Percentiles rank a stretch among this genome's conserved stretches.
phyloP scores from a whole-genome alignment of 805 yeast species.

The Lachancea sp. region DNA sequence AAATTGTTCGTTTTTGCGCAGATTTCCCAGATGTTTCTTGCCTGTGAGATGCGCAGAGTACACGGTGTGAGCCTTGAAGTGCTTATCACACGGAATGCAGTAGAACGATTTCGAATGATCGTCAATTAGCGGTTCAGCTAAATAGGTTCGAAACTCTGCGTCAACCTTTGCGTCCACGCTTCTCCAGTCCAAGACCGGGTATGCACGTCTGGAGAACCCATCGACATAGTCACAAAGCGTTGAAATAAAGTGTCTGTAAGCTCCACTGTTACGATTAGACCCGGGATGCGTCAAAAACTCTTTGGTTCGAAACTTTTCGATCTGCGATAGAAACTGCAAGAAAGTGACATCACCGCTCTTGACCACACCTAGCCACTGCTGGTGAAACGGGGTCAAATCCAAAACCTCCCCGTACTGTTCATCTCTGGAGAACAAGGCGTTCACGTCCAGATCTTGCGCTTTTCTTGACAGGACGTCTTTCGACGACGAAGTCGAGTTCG shows the following conservation, averaged over 20 bases:
- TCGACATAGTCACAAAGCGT: conserved; percentile 45
- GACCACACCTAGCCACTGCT: conserved; percentile 45
- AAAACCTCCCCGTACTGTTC: conserved; percentile 62
- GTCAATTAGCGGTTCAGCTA: conserved; percentile 13
- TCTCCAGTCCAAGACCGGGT: conserved; percentile 44
- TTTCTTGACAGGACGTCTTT: conserved; percentile 41
- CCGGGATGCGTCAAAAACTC: conserved; percentile 22
- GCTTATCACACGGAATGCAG: conserved; percentile 60
- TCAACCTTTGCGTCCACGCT: conserved; percentile 7
- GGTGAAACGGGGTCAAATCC: conserved; percentile 50
- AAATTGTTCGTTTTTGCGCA: conserved; percentile 19
- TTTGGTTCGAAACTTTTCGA: conserved; percentile 37
- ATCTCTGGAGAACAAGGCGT: conserved; percentile 45
- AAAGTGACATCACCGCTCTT: conserved; percentile 37
- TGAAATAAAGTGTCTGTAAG: conserved; percentile 41
- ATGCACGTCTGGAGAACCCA: conserved; percentile 40
- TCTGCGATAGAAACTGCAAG: conserved; percentile 42
- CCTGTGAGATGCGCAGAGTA: conserved; percentile 65
- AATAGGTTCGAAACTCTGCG: conserved; percentile 14
- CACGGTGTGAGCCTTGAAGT: conserved; percentile 58
- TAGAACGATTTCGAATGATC: conserved; percentile 33
- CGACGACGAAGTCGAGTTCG: conserved; percentile 12
- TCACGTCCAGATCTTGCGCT: conserved; percentile 44
- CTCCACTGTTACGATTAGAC: conserved; percentile 26
- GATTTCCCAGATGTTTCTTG: conserved; percentile 62